A percentile compares a stretch with the other conserved stretches of the same genome.
Evolutionary conservation across 768 basidiomycete genomes (phyloP).

Genomic region (Amanita muscaria): DNA sequence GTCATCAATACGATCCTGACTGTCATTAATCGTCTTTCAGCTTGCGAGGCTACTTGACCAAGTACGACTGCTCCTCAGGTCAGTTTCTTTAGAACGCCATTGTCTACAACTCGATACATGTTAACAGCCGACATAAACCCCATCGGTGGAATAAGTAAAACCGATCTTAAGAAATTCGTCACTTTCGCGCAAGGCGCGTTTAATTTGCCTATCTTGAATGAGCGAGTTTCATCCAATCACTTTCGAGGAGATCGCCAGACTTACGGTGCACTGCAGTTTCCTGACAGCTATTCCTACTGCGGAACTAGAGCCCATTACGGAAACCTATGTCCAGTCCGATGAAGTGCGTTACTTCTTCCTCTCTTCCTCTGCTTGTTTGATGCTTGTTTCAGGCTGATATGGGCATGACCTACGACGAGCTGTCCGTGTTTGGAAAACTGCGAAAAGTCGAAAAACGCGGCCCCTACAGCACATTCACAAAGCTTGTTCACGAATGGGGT

Average conservation of each 20-base stretch:
- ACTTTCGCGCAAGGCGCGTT: slow-evolving; percentile 72
- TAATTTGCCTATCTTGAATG: slow-evolving; percentile 73
- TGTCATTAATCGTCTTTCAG: slow-evolving; percentile 28
- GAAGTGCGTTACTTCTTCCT: slow-evolving; percentile 44
- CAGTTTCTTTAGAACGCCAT: background rate
- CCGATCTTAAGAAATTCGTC: slow-evolving; percentile 94
- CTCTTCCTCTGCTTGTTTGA: slow-evolving; percentile 5
- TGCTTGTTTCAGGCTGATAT: slow-evolving; percentile 68
- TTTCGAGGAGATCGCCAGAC: background rate
- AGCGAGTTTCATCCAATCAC: slow-evolving; percentile 34
- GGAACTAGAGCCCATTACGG: slow-evolving; percentile 91
- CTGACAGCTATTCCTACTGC: slow-evolving; percentile 89
- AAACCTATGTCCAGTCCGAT: slow-evolving; percentile 90
- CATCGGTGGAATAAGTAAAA: slow-evolving; percentile 96
- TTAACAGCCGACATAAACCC: slow-evolving; percentile 89
- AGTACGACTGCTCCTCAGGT: slow-evolving; percentile 96
- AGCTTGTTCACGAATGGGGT: slow-evolving; percentile 92
- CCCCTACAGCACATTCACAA: slow-evolving; percentile 95
- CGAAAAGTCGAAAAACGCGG: slow-evolving; percentile 97
- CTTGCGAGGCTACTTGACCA: slow-evolving; percentile 92
- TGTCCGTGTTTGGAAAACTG: slow-evolving; percentile 87
- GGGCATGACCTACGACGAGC: slow-evolving; percentile 99
- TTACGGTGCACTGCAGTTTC: slow-evolving; percentile 53
- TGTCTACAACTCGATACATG: background rate
- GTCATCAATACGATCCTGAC: background rate